These are phyloP conservation scores for Colletotrichum sp. DNA, from an alignment of 2,329 filamentous ascomycete species.

Conservation along the genomic window DNA sequence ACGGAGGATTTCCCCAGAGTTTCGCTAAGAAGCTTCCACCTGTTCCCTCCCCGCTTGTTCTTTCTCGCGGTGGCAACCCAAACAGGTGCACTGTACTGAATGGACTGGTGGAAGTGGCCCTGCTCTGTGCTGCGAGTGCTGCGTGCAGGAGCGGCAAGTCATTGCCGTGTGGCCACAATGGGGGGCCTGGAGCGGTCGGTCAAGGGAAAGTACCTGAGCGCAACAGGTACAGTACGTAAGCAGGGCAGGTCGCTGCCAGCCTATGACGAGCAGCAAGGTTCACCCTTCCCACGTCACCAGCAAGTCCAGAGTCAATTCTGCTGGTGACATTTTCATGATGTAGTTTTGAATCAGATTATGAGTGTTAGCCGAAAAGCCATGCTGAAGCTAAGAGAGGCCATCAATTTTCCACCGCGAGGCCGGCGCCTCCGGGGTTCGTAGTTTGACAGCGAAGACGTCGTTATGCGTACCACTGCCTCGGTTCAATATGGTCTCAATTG, in stretches of 20 bases:
- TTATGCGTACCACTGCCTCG: neutral
- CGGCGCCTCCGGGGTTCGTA: neutral
- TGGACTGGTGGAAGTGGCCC: neutral
- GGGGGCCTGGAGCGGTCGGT: neutral
- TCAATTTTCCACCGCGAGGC: neutral
- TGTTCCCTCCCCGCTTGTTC: constrained; percentile 1
- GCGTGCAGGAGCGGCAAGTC: neutral
- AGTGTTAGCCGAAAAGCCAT: neutral
- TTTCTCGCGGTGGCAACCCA: neutral
- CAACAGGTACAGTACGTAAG: neutral
- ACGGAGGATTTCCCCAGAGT: constrained; percentile 16
- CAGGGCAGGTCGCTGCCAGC: neutral
- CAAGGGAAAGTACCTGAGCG: neutral
- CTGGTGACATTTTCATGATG: constrained; percentile 4
- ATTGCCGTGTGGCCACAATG: neutral
- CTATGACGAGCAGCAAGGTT: neutral
- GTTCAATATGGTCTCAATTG: neutral
- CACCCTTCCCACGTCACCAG: constrained; percentile 1
- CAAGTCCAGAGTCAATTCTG: neutral
- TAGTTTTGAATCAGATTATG: neutral
- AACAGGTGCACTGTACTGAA: neutral
- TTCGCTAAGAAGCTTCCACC: constrained; percentile 8
- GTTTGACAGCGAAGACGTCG: neutral
- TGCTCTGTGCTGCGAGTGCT: neutral
- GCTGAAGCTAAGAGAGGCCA: neutral